Conservation (phyloP, 768 basidiomycete species). For the Leucosporidium yakuticum region DNA sequence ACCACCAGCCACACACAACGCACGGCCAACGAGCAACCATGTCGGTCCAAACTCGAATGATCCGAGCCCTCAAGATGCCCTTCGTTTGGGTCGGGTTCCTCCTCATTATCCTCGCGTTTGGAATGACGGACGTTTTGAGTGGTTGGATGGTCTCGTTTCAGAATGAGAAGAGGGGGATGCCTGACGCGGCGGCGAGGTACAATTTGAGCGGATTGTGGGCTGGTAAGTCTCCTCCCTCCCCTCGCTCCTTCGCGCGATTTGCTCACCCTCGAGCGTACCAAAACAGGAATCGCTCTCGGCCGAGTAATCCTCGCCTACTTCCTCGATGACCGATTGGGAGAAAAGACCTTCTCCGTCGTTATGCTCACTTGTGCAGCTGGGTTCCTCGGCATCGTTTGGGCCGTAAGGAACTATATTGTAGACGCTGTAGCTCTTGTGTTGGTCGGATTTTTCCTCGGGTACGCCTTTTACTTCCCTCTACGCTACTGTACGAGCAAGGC, state of each 20-base stretch:
- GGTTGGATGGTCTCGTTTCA: constrained; percentile 30
- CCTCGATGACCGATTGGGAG: constrained; percentile 14
- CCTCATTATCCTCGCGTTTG: constrained; percentile 29
- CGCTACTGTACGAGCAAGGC: not conserved
- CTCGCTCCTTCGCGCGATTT: not conserved
- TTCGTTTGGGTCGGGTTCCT: constrained; percentile 24
- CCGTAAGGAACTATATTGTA: constrained; percentile 8
- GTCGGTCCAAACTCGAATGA: constrained; percentile 22
- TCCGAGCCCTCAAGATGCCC: constrained; percentile 11
- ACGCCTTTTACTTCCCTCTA: not conserved
- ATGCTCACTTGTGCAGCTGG: constrained; percentile 12
- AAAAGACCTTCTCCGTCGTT: constrained; percentile 15
- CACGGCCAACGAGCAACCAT: constrained; percentile 12
- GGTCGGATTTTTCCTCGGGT: constrained; percentile 28
- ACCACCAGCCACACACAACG: no score
- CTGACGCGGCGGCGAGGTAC: constrained; percentile 20
- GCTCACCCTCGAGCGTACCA: not conserved
- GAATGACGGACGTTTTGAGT: constrained; percentile 16
- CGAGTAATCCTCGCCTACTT: constrained; percentile 16
- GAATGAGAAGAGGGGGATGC: constrained; percentile 4
- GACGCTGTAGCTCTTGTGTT: constrained; percentile 22
- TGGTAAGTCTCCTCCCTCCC: not conserved
- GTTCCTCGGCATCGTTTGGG: constrained; percentile 20
- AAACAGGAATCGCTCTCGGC: constrained; percentile 26
- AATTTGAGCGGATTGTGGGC: constrained; percentile 12